These are phyloP conservation scores for Agaricus sinodeliciosus DNA, from an alignment of 768 basidiomycete species.

Conservation along the genomic window DNA sequence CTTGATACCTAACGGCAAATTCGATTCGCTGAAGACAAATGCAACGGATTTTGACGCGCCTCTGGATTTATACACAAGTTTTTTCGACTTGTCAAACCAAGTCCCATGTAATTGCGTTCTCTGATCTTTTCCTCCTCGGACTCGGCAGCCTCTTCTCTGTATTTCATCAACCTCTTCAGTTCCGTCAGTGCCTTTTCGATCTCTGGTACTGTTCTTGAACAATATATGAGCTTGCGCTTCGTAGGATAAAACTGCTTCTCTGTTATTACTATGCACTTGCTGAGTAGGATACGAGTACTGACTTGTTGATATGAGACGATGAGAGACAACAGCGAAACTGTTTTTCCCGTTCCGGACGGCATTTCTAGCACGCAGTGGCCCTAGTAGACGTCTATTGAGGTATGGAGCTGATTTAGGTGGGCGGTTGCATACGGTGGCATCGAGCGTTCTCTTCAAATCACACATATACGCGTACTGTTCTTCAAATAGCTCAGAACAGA, in stretches of 20 bases:
- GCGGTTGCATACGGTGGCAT: slow-evolving; percentile 64
- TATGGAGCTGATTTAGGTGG: not conserved
- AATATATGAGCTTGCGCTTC: slow-evolving; percentile 93
- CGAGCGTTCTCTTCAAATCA: slow-evolving; percentile 93
- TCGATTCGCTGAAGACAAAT: not conserved
- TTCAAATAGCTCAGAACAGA: slow-evolving; percentile 21
- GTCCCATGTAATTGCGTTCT: slow-evolving; percentile 77
- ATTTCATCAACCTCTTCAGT: slow-evolving; percentile 88
- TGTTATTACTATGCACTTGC: not conserved
- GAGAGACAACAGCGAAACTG: slow-evolving; percentile 88
- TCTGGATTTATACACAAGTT: slow-evolving; percentile 95
- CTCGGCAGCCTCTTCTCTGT: slow-evolving; percentile 69
- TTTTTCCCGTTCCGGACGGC: slow-evolving; percentile 99
- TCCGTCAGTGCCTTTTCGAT: slow-evolving; percentile 98
- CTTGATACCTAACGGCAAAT: slow-evolving; percentile 65
- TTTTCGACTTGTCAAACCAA: slow-evolving; percentile 93
- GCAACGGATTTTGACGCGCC: slow-evolving; percentile 33
- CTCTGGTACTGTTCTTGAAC: slow-evolving; percentile 98
- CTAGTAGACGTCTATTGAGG: slow-evolving; percentile 31
- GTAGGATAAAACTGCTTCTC: slow-evolving; percentile 80
- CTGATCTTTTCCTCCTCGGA: slow-evolving; percentile 69
- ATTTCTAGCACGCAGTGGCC: slow-evolving; percentile 99
- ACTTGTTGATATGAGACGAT: slow-evolving; percentile 99
- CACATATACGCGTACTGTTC: slow-evolving; percentile 99
- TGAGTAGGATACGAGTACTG: not conserved